Conservation (phyloP, 1,139 yeast species). For the Blastobotrys buckinghamii region DNA sequence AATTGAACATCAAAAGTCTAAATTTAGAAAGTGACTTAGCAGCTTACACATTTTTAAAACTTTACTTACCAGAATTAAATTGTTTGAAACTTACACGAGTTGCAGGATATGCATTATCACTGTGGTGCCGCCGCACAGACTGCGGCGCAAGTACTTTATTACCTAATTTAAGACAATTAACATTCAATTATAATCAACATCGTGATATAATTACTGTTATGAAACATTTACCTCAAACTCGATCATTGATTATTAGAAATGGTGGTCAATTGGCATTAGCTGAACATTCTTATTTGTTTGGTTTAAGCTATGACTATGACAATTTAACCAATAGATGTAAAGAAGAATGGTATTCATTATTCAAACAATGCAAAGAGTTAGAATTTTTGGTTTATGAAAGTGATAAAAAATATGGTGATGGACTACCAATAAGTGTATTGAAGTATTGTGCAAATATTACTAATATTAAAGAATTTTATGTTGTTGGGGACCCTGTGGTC, state of each 20-base stretch:
- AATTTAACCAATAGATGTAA: too few species aligned
- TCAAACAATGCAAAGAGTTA: too few species aligned
- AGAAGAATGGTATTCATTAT: too few species aligned
- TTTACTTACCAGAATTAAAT: not conserved
- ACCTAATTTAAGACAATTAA: constrained; percentile 2
- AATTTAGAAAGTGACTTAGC: not conserved
- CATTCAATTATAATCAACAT: not conserved
- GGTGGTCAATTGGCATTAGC: not conserved
- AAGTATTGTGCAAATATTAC: not conserved
- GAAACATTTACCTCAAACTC: not conserved
- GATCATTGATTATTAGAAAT: not conserved
- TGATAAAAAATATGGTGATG: too few species aligned
- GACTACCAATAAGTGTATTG: not conserved
- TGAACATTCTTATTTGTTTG: not conserved
- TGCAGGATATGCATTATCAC: not conserved
- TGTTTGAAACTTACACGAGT: not conserved
- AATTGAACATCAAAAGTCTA: not conserved
- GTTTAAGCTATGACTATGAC: too few species aligned
- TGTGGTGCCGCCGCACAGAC: not conserved
- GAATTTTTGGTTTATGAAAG: too few species aligned
- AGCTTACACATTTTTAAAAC: not conserved
- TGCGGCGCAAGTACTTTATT: not conserved
- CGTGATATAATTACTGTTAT: not conserved
- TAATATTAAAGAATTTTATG: not conserved
- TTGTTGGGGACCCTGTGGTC: not conserved